These are phyloP conservation scores for Scalesia atractyloides DNA, from an alignment of 129 eudicot genomes.

Conservation along the genomic window DNA sequence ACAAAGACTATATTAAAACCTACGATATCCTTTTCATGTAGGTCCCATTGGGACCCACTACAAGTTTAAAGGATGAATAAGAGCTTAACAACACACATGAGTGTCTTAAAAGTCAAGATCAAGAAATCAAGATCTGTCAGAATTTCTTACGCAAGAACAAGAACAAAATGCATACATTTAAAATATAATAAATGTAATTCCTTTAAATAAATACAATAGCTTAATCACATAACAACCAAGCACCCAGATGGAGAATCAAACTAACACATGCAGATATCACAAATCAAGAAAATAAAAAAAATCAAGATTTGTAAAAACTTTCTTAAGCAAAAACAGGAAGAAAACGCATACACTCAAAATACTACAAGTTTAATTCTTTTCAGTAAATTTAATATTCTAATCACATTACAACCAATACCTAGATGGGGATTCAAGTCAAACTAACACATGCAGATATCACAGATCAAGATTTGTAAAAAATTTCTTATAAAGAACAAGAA, in stretches of 20 bases:
- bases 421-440: slow-evolving; percentile 12
- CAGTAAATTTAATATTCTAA: not conserved
- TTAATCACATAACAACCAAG: not conserved
- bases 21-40: slow-evolving; percentile 6
- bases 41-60: slow-evolving; percentile 28
- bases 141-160: slow-evolving; percentile 17
- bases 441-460: slow-evolving; percentile 24
- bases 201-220: too few relatives aligned
- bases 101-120: slow-evolving; percentile 44
- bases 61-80: slow-evolving; percentile 15
- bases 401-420: not conserved
- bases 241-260: slow-evolving; percentile 12
- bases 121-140: slow-evolving; percentile 12
- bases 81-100: slow-evolving; percentile 22
- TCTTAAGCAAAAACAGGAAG: not conserved
- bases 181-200: too few relatives aligned
- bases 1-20: slow-evolving; percentile 1
- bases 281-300: not conserved
- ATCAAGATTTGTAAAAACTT: not conserved
- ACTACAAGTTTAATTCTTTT: not conserved
- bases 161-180: too few relatives aligned
- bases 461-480: slow-evolving; percentile 4
- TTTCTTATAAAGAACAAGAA: not conserved
- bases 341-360: not conserved
- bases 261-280: slow-evolving; percentile 2